Base-by-base conservation (phyloP, 164 flowering plant genomes). In the Sextonia rubra region DNA sequence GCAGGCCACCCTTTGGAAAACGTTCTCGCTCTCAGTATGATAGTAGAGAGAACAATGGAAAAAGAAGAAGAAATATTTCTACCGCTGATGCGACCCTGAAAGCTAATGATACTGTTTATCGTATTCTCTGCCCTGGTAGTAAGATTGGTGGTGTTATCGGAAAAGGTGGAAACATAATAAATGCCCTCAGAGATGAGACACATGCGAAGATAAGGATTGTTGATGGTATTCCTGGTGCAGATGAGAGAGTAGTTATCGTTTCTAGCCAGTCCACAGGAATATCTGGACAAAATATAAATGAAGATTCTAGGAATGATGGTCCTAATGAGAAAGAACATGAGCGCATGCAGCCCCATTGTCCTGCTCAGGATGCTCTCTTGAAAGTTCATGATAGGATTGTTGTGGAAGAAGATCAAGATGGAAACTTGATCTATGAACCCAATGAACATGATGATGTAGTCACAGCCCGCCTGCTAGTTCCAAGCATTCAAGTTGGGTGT, bases 61-160 rank as follows among this genome's bases (percentile, higher is more conserved):
- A 72, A 71, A 82, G 74, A 23, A 82, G 66, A 63, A 71, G 84
- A 80, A 76, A 71, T 1, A 72, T 71, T 75, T 75, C 15, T 63
- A 91, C 85, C 30, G 79, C 72, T 32, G 75, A 75, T 71, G 71
- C 55, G 60, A 62, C 29, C 77, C 80, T 75, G 52, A 67, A 72
- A 49, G 30, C 77, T 71, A 73, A 66, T 69, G 97, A 89, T 27
- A 88, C 90, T 47, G 82, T 86, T 1, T 91, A 88, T 74, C 84
- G 91, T 17, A 81, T 86, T 70, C 89, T 89, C n/a, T 91, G 93
- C 69, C 90, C 90, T 9, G 67, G 80, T 60, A 86, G 64, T 67
- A 89, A 85, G 80, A 87, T 87, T 66, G 93, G 93, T 62, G 73
- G 90, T 78, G 89, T 91, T 30, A 87, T 89, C 70, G 97, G 97